Conservation (phyloP, 441 rosid genomes). For the Iberis amara region DNA sequence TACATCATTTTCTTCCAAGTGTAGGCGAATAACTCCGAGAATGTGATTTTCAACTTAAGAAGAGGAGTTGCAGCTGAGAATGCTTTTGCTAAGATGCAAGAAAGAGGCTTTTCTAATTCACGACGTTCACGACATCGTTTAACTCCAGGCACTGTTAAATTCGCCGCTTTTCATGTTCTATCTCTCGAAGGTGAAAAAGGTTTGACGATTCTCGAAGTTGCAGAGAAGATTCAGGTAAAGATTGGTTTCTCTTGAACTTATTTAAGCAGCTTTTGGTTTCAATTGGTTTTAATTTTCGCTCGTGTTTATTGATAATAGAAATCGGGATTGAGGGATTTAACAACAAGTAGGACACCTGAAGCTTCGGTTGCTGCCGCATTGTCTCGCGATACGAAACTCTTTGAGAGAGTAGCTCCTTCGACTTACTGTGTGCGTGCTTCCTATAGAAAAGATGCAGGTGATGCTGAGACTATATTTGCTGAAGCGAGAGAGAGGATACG, state of each 20-base stretch:
- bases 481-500: slow-evolving; percentile 70
- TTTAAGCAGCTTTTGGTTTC: slow-evolving; percentile 4
- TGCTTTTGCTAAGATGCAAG: slow-evolving; percentile 81
- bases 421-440: slow-evolving; percentile 78
- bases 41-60: slow-evolving; percentile 59
- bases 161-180: slow-evolving; percentile 81
- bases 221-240: slow-evolving; percentile 77
- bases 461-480: slow-evolving; percentile 61
- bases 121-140: slow-evolving; percentile 83
- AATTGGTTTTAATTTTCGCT: background rate
- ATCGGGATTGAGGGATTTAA: slow-evolving; percentile 82
- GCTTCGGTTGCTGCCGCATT: slow-evolving; percentile 90
- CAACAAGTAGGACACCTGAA: slow-evolving; percentile 88
- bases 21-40: slow-evolving; percentile 64
- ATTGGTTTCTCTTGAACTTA: slow-evolving; percentile 4
- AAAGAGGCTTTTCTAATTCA: slow-evolving; percentile 61
- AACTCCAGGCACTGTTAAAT: slow-evolving; percentile 93
- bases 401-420: slow-evolving; percentile 89
- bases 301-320: slow-evolving; percentile 36
- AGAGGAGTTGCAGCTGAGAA: slow-evolving; percentile 79
- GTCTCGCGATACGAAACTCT: slow-evolving; percentile 81
- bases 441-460: slow-evolving; percentile 68
- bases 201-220: slow-evolving; percentile 69
- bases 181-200: slow-evolving; percentile 74
- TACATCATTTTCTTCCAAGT: slow-evolving; percentile 11